Conservation (phyloP, 192 early-diverging fungal genomes). For the Spinellus fusiger region DNA sequence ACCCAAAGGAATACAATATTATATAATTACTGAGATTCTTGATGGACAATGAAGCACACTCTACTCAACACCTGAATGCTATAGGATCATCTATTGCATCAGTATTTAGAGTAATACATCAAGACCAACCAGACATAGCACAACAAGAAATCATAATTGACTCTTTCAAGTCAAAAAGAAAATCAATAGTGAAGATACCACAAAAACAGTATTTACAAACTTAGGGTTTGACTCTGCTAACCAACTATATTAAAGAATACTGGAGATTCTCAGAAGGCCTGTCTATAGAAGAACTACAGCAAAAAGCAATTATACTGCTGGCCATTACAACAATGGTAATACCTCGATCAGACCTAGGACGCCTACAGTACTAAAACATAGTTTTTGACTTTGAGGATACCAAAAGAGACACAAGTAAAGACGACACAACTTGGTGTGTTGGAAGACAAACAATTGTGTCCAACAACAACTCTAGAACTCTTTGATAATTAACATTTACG, state of each 20-base stretch:
- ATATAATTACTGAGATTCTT: neutral
- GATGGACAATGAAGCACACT: neutral
- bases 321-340: neutral
- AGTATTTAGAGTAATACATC: neutral
- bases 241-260: neutral
- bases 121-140: neutral
- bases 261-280: neutral
- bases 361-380: conserved; percentile 1
- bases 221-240: neutral
- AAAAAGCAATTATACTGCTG: neutral
- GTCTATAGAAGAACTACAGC: neutral
- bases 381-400: neutral
- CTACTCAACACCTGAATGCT: neutral
- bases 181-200: neutral
- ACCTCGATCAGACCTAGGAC: conserved; percentile 6
- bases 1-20: neutral
- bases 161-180: neutral
- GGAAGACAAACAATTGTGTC: neutral
- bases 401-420: conserved; percentile 8
- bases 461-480: neutral
- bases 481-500: too few relatives aligned
- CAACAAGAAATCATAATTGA: neutral
- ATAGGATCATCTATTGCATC: neutral
- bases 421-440: neutral
- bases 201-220: neutral